Evolutionary conservation across 1,284 basidiomycete genomes (phyloP), one percentile per base, ranked within the genome.

Genomic region (Cutaneotrichosporon cavernicola): DNA sequence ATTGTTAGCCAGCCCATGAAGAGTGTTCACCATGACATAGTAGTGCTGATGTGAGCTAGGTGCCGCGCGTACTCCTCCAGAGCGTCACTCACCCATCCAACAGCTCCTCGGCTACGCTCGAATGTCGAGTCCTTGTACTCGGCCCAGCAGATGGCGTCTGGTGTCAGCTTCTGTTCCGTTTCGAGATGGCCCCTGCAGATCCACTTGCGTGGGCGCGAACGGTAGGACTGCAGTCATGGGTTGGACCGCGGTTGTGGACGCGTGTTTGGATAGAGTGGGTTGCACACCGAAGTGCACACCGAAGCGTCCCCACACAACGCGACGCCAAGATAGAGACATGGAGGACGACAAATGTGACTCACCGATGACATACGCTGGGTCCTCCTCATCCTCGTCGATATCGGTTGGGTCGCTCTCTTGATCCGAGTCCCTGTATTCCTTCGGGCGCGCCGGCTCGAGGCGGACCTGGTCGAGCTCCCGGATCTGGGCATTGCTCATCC

Each of bases 131-230:
- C 67, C 46, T 60, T 62, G 40, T 66, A 74, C 26, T 61, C 60
- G 8, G 73, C 73, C 64, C 65, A 74, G 43, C 70, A 73, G 53
- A 74, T 73, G 13, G 72, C 71, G 51, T 74, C 71, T 74, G 47
- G 8, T 3, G 40, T 51, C 32, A 65, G 60, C 26, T n/a, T 9
- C 5, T 5, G 16, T 14, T 34, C 34, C 34, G n/a, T 34, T 5
- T 5, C 34, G 11, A 9, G 34, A 5, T 5, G 34, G 34, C 34
- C 34, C 5, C 34, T 36, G 34, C 34, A 8, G 34, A 3, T 36
- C 34, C 7, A 36, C 5, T 36, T 2, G 34, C 34, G 11, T 36
- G 7, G 34, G 11, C 8, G 9, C 16, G 14, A 22, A n/a, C 18
- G 16, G 16, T 60, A 43, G 40, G 40, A 9, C 34, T 36, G 5